These are phyloP conservation scores for Fistulinella cinereoalba DNA, from an alignment of 1,284 basidiomycete species.

Conservation along the genomic window DNA sequence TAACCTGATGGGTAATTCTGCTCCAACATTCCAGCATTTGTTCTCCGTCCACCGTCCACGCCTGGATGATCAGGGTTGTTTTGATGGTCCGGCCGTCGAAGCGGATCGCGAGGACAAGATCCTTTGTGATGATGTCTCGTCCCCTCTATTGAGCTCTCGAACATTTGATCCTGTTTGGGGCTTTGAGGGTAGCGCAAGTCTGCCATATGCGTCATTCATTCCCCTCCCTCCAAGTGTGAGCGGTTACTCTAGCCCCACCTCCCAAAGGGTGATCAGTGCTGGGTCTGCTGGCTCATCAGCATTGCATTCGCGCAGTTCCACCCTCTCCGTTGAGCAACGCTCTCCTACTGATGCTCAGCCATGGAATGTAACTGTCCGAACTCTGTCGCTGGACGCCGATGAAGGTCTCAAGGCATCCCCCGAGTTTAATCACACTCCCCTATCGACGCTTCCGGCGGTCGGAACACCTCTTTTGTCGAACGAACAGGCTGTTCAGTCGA, in stretches of 20 bases:
- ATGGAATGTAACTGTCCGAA: conserved; percentile 12
- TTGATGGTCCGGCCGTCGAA: not conserved
- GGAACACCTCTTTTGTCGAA: conserved; percentile 30
- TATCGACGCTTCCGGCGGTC: conserved; percentile 31
- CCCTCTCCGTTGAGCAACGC: conserved; percentile 32
- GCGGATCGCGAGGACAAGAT: conserved; percentile 4
- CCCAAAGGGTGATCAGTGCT: conserved; percentile 21
- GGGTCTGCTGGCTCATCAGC: conserved; percentile 15
- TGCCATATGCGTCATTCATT: conserved; percentile 29
- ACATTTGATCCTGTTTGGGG: conserved; percentile 28
- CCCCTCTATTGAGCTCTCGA: conserved; percentile 8
- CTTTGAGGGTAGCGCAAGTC: conserved; percentile 21
- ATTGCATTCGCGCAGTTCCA: conserved; percentile 33
- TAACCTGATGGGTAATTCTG: conserved; percentile 4
- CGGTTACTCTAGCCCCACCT: conserved; percentile 30
- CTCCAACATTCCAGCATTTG: conserved; percentile 20
- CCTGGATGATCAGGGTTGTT: conserved; percentile 9
- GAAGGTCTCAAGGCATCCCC: conserved; percentile 14
- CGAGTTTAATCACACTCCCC: conserved; percentile 31
- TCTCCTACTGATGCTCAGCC: conserved; percentile 22
- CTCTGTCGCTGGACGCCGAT: conserved; percentile 10
- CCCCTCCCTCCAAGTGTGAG: conserved; percentile 33
- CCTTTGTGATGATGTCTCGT: conserved; percentile 1
- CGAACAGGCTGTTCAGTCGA: conserved; percentile 10
- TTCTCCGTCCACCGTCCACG: conserved; percentile 28